Percentiles rank a stretch among this genome's conserved stretches.
These are phyloP conservation scores for Didymella glomerata DNA, from an alignment of 2,329 filamentous ascomycete species.

Conservation along the genomic window DNA sequence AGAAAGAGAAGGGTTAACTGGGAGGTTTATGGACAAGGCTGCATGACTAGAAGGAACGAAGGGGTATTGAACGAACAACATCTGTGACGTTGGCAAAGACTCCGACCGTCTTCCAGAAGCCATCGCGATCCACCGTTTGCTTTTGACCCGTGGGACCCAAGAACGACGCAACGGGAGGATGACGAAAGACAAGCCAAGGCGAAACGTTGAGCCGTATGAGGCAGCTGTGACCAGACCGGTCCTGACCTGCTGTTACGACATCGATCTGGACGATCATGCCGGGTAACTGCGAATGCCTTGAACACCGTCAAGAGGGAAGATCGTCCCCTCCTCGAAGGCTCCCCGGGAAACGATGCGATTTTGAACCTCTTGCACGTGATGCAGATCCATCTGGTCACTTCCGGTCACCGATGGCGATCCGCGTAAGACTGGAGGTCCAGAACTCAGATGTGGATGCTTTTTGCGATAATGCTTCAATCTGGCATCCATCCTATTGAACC, in stretches of 20 bases:
- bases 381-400: too few relatives aligned
- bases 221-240: too few relatives aligned
- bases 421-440: neutral
- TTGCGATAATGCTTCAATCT: slow-evolving; percentile 8
- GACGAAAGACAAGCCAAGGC: neutral
- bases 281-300: too few relatives aligned
- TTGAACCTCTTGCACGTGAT: neutral
- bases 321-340: neutral
- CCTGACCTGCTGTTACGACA: too few relatives aligned
- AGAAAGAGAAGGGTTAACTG: too few relatives aligned
- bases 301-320: too few relatives aligned
- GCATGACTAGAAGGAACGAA: neutral
- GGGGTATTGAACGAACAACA: neutral
- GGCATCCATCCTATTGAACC: neutral
- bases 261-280: too few relatives aligned
- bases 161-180: neutral
- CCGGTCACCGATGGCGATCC: neutral
- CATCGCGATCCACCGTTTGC: neutral
- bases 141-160: neutral
- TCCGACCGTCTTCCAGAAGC: neutral
- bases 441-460: neutral
- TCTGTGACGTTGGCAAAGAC: neutral
- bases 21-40: too few relatives aligned
- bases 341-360: neutral
- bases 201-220: too few relatives aligned